These are phyloP conservation scores for Lodderomyces theae DNA, from an alignment of 1,139 yeast species.

Conservation along the genomic window DNA sequence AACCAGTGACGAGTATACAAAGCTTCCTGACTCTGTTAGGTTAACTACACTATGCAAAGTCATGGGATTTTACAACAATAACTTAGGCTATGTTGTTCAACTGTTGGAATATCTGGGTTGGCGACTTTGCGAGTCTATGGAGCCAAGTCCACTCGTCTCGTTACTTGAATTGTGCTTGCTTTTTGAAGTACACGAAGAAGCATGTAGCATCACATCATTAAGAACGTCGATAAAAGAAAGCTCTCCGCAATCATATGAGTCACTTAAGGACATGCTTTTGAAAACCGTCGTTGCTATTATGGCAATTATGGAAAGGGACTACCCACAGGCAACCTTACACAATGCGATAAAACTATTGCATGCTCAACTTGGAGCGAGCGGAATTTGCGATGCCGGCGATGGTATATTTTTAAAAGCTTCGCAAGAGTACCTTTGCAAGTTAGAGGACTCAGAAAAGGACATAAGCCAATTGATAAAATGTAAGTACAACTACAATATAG, in stretches of 20 bases:
- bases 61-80: conserved; percentile 33
- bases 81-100: conserved; percentile 22
- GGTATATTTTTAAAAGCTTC: conserved; percentile 64
- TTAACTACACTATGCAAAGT: conserved; percentile 24
- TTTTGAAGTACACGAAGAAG: conserved; percentile 51
- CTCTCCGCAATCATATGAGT: conserved; percentile 33
- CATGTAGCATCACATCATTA: conserved; percentile 37
- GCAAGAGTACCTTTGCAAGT: conserved; percentile 50
- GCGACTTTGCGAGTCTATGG: conserved; percentile 17
- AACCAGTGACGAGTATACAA: conserved; percentile 14
- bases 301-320: conserved; percentile 7
- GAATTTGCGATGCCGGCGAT: conserved; percentile 63
- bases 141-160: conserved; percentile 7
- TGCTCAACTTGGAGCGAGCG: conserved; percentile 65
- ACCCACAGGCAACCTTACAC: conserved; percentile 4
- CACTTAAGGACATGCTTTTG: conserved; percentile 50
- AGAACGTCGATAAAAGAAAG: conserved; percentile 28
- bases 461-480: conserved; percentile 76
- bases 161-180: conserved; percentile 41
- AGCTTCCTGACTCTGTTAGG: conserved; percentile 15
- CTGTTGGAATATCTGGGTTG: conserved; percentile 21
- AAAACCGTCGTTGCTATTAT: conserved; percentile 12
- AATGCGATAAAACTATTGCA: conserved; percentile 41
- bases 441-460: conserved; percentile 49
- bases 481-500: conserved; percentile 64